phyloP scores from a whole-genome alignment of 2,329 filamentous ascomycete genomes.

The Nectriaceae sp. region DNA sequence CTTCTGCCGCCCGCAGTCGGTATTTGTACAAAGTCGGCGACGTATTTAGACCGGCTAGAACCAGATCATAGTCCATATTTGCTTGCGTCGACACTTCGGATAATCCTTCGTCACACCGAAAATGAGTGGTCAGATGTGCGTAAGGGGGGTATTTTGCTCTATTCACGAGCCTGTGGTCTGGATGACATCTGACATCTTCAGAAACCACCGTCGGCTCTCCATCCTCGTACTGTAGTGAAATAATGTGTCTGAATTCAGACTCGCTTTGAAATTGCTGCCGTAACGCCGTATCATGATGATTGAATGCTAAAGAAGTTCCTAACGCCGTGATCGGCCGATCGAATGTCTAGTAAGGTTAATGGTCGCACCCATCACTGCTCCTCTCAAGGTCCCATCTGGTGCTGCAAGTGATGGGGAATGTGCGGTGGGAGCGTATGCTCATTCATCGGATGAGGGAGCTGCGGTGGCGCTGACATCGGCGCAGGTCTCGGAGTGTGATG shows the following conservation, averaged over 20 bases:
- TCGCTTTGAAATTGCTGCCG: conserved; percentile 14
- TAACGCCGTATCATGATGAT: conserved; percentile 24
- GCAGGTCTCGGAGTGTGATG: conserved; percentile 27
- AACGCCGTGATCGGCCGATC: conserved; percentile 3
- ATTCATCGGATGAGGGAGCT: conserved; percentile 22
- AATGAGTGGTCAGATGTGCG: conserved; percentile 16
- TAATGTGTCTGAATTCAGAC: neutral
- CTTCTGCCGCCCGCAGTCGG: conserved; percentile 23
- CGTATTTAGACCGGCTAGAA: conserved; percentile 9
- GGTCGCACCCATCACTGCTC: neutral
- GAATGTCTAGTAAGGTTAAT: neutral
- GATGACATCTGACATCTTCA: conserved; percentile 7
- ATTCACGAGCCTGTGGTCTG: conserved; percentile 9
- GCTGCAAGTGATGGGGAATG: conserved; percentile 27
- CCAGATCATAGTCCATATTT: conserved; percentile 10
- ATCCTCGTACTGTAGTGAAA: conserved; percentile 11
- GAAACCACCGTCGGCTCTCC: conserved; percentile 13
- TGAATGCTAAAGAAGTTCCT: conserved; percentile 19
- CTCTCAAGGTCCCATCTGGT: neutral
- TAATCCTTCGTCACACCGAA: conserved; percentile 9
- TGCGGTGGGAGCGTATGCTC: conserved; percentile 25
- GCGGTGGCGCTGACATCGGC: conserved; percentile 26
- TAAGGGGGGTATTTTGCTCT: conserved; percentile 14
- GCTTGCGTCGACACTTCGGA: conserved; percentile 12
- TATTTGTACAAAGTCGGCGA: conserved; percentile 22